Evolutionary conservation across 768 basidiomycete species (phyloP), one percentile per base, ranked within the genome.

Genomic region (Tremella mesenterica): DNA sequence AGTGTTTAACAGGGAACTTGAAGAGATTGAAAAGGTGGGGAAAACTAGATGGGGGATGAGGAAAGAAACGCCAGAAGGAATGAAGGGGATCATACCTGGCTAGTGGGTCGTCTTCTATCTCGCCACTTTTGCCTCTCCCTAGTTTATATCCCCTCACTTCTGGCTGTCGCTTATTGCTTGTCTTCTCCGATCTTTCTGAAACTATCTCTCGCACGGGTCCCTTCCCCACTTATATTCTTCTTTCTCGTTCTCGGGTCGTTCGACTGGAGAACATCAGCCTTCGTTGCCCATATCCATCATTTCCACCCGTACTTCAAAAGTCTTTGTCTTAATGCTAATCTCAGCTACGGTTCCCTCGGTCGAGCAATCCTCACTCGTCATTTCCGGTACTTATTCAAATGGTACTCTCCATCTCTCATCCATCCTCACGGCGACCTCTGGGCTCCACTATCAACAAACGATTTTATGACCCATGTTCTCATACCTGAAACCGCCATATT

Each of bases 401-500:
- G 58, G 53, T 56, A 57, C 13, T 13, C 33, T n/a, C n/a, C 16
- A 51, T 55, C 9, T 27, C 48, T 12, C 41, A 29, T 51, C 23
- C 23, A 59, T 18, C 5, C n/a, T 14, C 38, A 41, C n/a, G 38
- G 38, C 8, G 4, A 34, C 51, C 1, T 1, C 20, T 25, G 39
- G 47, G 28, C 44, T 44, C 70, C 92, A 0, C 79, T 96, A 21
- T 80, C 82, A 1, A 77, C 82, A 0, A 79, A 81, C 29, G 84
- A 88, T 53, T 93, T 91, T 65, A 78, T 89, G 31, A 82, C 85
- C 33, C 83, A 83, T 14, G 79, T 96, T 27, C 79, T 97, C n/a
- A 82, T 96, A 2, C 93, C 93, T 1, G 92, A 96, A 73, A 81
- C 85, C 0, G 88, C 85, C 0, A 76, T 85, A 34, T 77, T 79